Base-by-base conservation (phyloP, 2,329 filamentous ascomycete species). In the Sporothrix inflata region DNA sequence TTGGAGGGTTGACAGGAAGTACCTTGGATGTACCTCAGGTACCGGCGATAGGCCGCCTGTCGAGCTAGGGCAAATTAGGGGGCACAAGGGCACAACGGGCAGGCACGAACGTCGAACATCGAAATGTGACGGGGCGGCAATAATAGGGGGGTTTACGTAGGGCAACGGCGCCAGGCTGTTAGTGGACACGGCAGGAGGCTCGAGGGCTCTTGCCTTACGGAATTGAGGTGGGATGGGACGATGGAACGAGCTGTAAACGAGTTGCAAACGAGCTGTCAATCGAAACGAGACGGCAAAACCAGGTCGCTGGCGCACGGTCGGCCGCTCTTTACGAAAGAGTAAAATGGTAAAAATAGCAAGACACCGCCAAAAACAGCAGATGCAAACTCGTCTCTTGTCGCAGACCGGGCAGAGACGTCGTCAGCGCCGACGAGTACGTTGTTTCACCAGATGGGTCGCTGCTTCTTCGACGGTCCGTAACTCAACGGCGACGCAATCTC, bases 261-360 rank as follows among this genome's bases (percentile, higher is more conserved):
- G n/a, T 30, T 11, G 47, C 12, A 34, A 49, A 49, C 42, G 42
- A 34, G 63, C 24, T 34, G 63, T 34, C 42, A n/a, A 34, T 66
- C 24, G 16, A 66, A 66, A 66, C 24, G 42, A 34, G 42, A 34
- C 63, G 24, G 42, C 42, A 7, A 49, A 66, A 66, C 63, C 63
- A 66, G 63, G 63, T 49, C 27, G 9, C 63, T 49, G 63, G 63
- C 6, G 24, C 42, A 27, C 60, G 38, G 34, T 21, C 21, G 60
- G n/a, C 38, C n/a, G 38, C 12, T 16, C 14, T 40, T 45, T 57
- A 53, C 21, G 14, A 19, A 47, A 47, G 45, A 19, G 45, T 19
- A 47, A 19, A 47, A 47, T 47, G 45, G 45, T 14, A 30, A 55
- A 55, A 55, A 55, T 24, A 40, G n/a, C 16, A 42, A 8, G 8